Percentiles rank a stretch among this genome's conserved stretches.
These are phyloP conservation scores for Emmonsiellopsis sp. DNA, from an alignment of 2,329 filamentous ascomycete genomes.

Conservation along the genomic window DNA sequence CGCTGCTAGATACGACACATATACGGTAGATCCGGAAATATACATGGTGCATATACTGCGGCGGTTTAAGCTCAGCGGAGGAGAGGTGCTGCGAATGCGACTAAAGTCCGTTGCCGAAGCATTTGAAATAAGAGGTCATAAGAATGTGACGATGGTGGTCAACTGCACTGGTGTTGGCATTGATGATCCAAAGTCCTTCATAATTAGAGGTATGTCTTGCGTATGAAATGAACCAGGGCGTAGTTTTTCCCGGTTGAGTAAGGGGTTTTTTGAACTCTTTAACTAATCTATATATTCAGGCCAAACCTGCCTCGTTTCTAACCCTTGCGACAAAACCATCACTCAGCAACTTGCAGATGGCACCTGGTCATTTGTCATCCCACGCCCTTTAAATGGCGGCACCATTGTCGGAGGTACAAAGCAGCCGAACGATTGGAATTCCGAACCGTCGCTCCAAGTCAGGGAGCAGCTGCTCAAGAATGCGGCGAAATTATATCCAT, in stretches of 20 bases:
- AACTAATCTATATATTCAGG: conserved; percentile 16
- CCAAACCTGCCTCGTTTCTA: conserved; percentile 40
- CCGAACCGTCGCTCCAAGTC: conserved; percentile 38
- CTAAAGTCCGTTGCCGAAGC: conserved; percentile 22
- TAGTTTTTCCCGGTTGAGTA: neutral
- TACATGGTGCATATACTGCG: conserved; percentile 34
- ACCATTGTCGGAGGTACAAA: conserved; percentile 60
- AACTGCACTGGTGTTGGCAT: conserved; percentile 39
- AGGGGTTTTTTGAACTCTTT: neutral
- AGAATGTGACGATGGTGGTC: conserved; percentile 27
- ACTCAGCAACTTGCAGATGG: conserved; percentile 56
- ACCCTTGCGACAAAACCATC: conserved; percentile 36
- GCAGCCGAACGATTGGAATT: conserved; percentile 48
- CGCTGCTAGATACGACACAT: conserved; percentile 33
- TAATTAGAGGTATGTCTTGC: conserved; percentile 29
- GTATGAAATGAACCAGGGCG: neutral
- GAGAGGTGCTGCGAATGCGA: conserved; percentile 15
- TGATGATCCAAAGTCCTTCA: conserved; percentile 31
- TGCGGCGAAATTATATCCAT: conserved; percentile 32
- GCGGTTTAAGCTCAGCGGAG: conserved; percentile 31
- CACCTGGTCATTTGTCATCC: conserved; percentile 54
- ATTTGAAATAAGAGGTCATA: conserved; percentile 24
- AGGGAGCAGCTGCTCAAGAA: conserved; percentile 39
- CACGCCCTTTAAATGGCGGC: conserved; percentile 51
- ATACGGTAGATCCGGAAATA: conserved; percentile 34